These are phyloP conservation scores for Lachnellula arida DNA, from an alignment of 2,329 filamentous ascomycete genomes.

Conservation along the genomic window DNA sequence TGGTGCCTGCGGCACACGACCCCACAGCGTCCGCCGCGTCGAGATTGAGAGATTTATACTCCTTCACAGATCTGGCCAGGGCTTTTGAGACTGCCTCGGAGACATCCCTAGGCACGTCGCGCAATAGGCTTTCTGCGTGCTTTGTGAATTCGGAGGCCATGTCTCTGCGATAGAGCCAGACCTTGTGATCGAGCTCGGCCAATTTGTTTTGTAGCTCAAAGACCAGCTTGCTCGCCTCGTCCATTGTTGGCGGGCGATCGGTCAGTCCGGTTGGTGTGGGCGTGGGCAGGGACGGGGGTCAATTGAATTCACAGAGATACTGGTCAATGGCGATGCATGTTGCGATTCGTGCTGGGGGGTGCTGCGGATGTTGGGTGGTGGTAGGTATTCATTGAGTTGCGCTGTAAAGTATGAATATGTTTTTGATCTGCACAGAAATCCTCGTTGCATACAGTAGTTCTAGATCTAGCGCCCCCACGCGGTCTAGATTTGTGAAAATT, in stretches of 20 bases:
- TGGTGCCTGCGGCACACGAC: constrained; percentile 23
- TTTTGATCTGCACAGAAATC: too few species aligned
- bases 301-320: too few species aligned
- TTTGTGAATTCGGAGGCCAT: constrained; percentile 53
- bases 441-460: too few species aligned
- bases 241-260: constrained; percentile 33
- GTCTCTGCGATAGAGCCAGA: constrained; percentile 51
- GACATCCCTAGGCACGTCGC: constrained; percentile 42
- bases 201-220: constrained; percentile 28
- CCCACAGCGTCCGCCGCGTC: constrained; percentile 14
- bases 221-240: constrained; percentile 44
- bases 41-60: constrained; percentile 25
- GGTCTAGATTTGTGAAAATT: neutral
- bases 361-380: neutral
- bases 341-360: neutral
- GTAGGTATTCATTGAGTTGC: neutral
- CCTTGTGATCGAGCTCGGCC: constrained; percentile 52
- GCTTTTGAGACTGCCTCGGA: constrained; percentile 44
- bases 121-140: constrained; percentile 48
- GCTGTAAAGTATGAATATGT: too few species aligned
- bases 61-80: constrained; percentile 29
- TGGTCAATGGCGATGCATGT: neutral
- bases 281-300: neutral
- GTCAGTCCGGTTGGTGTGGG: neutral
- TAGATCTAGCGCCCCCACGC: neutral